Conservation (phyloP, 176 grass and related monocot species). For the Musa troglodytarum region DNA sequence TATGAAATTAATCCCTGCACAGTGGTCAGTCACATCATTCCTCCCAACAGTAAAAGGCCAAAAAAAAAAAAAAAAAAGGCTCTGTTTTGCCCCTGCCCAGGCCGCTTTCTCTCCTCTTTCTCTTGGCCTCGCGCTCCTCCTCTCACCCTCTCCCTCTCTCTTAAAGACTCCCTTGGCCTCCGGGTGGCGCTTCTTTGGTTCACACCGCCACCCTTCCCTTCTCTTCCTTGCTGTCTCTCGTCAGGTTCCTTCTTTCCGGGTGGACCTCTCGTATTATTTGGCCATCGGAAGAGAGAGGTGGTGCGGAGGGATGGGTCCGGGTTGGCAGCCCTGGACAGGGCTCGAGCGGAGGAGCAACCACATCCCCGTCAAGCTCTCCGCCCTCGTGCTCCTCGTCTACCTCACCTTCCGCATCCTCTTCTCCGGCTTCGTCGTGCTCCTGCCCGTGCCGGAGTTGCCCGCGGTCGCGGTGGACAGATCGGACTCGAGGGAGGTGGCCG, state of each 20-base stretch:
- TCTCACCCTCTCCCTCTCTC: too few relatives aligned
- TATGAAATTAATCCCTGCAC: too few relatives aligned
- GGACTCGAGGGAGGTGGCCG: not conserved
- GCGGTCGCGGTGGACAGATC: not conserved
- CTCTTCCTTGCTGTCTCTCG: not conserved
- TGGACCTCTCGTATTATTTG: not conserved
- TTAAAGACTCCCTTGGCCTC: too few relatives aligned
- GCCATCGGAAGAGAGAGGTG: not conserved
- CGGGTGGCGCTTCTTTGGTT: too few relatives aligned
- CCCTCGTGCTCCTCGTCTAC: slow-evolving; percentile 33
- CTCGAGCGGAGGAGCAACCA: slow-evolving; percentile 21
- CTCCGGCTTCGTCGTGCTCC: slow-evolving; percentile 4
- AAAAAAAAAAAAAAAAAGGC: too few relatives aligned
- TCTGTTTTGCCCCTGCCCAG: too few relatives aligned
- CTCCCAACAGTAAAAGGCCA: too few relatives aligned
- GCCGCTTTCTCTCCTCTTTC: too few relatives aligned
- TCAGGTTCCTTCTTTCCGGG: not conserved
- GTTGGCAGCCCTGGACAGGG: slow-evolving; percentile 1
- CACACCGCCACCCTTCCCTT: not conserved
- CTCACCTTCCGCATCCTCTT: slow-evolving; percentile 43
- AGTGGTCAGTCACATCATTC: too few relatives aligned
- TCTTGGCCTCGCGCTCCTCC: too few relatives aligned
- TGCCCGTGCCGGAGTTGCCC: not conserved
- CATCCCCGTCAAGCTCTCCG: slow-evolving; percentile 35
- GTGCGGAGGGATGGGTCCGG: slow-evolving; percentile 14